phyloP scores from a whole-genome alignment of 169 alveolate genomes.

The Eimeria acervulina region DNA sequence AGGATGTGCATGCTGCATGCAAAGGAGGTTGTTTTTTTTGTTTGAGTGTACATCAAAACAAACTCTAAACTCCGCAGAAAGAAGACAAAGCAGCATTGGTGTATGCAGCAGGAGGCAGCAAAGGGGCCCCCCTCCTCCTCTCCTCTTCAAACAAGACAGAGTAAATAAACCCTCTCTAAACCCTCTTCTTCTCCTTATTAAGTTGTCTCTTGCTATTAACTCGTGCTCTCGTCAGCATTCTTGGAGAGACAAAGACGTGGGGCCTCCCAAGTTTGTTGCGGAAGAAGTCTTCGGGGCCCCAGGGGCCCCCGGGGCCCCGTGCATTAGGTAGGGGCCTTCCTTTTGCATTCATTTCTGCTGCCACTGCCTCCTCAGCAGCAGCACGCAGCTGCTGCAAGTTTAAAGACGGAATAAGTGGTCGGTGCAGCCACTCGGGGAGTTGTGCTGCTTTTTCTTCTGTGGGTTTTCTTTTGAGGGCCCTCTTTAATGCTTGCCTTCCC shows the following conservation, averaged over 20 bases:
- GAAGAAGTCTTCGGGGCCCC: constrained; percentile 69
- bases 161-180: neutral
- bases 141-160: neutral
- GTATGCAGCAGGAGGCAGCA: too few relatives aligned
- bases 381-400: constrained; percentile 25
- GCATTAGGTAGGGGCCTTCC: neutral
- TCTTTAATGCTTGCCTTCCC: neutral
- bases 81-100: too few relatives aligned
- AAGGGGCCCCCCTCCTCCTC: too few relatives aligned
- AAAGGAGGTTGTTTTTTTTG: too few relatives aligned
- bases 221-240: neutral
- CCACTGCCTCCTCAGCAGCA: constrained; percentile 26
- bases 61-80: too few relatives aligned
- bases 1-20: too few relatives aligned
- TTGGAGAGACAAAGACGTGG: constrained; percentile 47
- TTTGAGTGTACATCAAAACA: too few relatives aligned
- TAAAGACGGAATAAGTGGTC: constrained; percentile 67
- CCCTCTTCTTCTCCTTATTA: neutral
- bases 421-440: constrained; percentile 81
- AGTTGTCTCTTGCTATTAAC: neutral
- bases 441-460: constrained; percentile 50
- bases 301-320: neutral
- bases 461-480: constrained; percentile 17
- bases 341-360: neutral
- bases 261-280: constrained; percentile 77